These are phyloP conservation scores for Craterostigma plantagineum DNA, from an alignment of 257 asterid genomes.

Conservation along the genomic window DNA sequence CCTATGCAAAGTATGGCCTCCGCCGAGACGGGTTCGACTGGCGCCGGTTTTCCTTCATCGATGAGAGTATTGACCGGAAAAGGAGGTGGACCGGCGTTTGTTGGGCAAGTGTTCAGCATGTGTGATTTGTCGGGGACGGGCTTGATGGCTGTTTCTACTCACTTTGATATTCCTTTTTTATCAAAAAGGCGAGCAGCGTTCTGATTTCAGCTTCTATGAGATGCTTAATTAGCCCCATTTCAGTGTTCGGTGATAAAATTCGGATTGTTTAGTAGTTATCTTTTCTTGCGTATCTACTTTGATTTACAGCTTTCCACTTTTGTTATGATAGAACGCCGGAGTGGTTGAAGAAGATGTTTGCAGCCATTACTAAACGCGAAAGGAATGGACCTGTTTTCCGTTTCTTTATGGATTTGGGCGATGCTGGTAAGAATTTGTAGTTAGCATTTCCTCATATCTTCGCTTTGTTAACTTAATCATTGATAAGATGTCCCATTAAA, in stretches of 20 bases:
- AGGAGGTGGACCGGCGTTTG: conserved; percentile 73
- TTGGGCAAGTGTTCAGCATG: conserved; percentile 93
- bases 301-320: conserved; percentile 1
- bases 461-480: too few relatives aligned
- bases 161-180: conserved; percentile 71
- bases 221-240: neutral
- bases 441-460: neutral
- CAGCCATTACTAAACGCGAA: conserved; percentile 64
- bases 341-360: conserved; percentile 85
- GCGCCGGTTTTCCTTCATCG: conserved; percentile 41
- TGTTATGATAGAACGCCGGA: conserved; percentile 52
- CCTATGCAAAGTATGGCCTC: conserved; percentile 23
- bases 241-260: neutral
- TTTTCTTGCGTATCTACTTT: conserved; percentile 1
- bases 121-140: conserved; percentile 92
- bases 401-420: conserved; percentile 94
- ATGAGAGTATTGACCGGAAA: conserved; percentile 40
- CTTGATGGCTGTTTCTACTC: conserved; percentile 81
- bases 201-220: conserved; percentile 2
- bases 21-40: conserved; percentile 21
- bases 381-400: conserved; percentile 86
- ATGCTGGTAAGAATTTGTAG: conserved; percentile 49
- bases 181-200: conserved; percentile 48
- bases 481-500: too few relatives aligned
- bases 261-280: conserved; percentile 1